Base-by-base conservation (phyloP, 1,284 basidiomycete species). In the Inonotus hispidus region DNA sequence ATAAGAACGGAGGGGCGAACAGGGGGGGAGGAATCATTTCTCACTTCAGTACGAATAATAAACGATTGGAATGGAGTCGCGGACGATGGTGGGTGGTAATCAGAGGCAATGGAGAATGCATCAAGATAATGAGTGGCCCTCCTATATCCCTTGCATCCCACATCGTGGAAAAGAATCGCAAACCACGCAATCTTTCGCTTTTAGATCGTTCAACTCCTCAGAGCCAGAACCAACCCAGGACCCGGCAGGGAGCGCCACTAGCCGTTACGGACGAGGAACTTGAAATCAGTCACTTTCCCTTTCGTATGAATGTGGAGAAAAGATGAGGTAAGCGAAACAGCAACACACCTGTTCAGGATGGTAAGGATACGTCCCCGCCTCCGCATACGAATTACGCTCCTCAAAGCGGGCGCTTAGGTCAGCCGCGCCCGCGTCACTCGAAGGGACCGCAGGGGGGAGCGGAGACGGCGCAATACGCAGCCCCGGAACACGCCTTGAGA, bases 331-430 rank as follows among this genome's bases (percentile, higher is more conserved):
- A 47, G 16, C n/a, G 32, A 43, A 47, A 53, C 14, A 59, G 46
- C 35, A 71, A 63, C 71, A 53, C 64, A 75, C 75, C 70, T 75
- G 74, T 47, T 69, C 70, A 13, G 72, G 70, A 60, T 75, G 71
- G 62, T 75, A 75, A 35, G 74, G 74, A 27, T 63, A 63, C 56
- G 60, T 61, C 66, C 71, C 50, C 63, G 63, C 50, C 37, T 68
- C 65, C 11, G 64, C 59, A 56, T 63, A 66, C 35, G 68, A 69
- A 49, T 69, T 63, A 23, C 68, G 63, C 63, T 69, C 68, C 43
- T 69, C 68, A 46, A 57, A 64, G 32, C 59, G 61, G 6, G 50
- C 59, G 41, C 41, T 25, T 8, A 58, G 7, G 52, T 64, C 56
- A 16, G 64, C 61, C n/a, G 58, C 62, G 32, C 59, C 47, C 19